phyloP scores from a whole-genome alignment of 306 rosid species.

The Vigna radiata region DNA sequence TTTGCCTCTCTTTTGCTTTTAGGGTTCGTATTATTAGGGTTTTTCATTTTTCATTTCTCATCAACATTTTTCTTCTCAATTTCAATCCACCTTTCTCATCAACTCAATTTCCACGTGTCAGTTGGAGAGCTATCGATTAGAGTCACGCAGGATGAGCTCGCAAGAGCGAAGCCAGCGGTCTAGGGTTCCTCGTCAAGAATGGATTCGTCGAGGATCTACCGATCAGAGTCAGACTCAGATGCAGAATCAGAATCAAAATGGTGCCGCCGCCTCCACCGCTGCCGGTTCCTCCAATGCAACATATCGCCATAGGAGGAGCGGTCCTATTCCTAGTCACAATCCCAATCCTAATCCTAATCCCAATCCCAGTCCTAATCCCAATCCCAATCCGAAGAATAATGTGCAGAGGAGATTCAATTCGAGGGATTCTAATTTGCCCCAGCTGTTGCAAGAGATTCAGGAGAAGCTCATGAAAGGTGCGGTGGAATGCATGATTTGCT shows the following conservation, averaged over 20 bases:
- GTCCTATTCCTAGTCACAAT: neutral
- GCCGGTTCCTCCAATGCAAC: slow-evolving; percentile 28
- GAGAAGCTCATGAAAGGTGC: slow-evolving; percentile 74
- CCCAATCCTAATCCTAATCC: neutral
- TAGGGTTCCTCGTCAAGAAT: slow-evolving; percentile 61
- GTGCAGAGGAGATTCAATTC: slow-evolving; percentile 20
- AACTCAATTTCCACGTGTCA: neutral
- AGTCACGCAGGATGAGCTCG: slow-evolving; percentile 55
- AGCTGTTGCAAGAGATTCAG: slow-evolving; percentile 81
- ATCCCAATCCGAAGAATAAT: slow-evolving; percentile 25
- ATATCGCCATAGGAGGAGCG: slow-evolving; percentile 33
- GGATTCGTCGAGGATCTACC: slow-evolving; percentile 64
- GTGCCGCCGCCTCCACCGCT: neutral
- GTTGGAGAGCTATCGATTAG: slow-evolving; percentile 13
- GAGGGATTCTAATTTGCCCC: slow-evolving; percentile 66
- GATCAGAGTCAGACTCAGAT: neutral
- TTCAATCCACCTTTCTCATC: neutral
- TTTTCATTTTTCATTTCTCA: too few species aligned
- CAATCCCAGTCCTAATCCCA: slow-evolving; percentile 20
- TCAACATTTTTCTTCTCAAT: too few species aligned
- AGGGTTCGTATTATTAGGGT: neutral
- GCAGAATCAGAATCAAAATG: neutral
- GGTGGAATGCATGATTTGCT: slow-evolving; percentile 94
- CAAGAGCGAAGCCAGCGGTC: slow-evolving; percentile 58
- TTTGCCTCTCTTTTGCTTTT: too few species aligned